Evolutionary conservation across 2,329 filamentous ascomycete species (phyloP), one percentile per base, ranked within the genome.

Genomic region (Bipolaris victoriae): DNA sequence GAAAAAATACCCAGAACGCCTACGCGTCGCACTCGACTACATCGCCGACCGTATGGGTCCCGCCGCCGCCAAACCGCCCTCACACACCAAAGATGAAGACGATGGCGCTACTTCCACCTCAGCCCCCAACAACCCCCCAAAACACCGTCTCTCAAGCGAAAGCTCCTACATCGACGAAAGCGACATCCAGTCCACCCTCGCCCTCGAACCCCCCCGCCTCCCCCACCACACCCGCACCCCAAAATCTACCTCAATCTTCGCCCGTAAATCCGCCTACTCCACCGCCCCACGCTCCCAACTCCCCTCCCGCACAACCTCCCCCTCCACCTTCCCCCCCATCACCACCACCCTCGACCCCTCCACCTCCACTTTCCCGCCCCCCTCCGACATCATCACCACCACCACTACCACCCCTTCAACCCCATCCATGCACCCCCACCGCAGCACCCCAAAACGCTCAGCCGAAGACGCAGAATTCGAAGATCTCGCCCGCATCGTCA

Each of bases 401-500:
- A 18, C 18, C 7, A 44, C 16, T 31, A 9, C 33, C 15, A n/a
- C 18, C 22, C 31, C 46, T 16, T 43, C n/a, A 9, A 26, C 26
- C 16, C 26, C 26, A 6, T 41, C 18, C 24, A n/a, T 24, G 13
- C 37, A 31, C 7, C 9, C 18, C 24, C 15, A 31, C 9, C 46
- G 6, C 52, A 24, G 46, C 26, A 29, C 7, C 36, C 40, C 40
- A 18, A 62, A 61, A 29, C 58, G 58, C 22, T 53, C 58, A 15
- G 55, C 53, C 33, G 61, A 63, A 52, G 58, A 63, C 26, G 55
- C 43, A 10, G 29, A 57, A 11, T 57, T 62, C 20, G 56, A 57
- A 7, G 48, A 40, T 7, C 52, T 62, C 24, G 41, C 49, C 10
- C 39, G 51, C 20, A 26, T 52, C 6, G n/a, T 59, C 13, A 22